Evolutionary conservation across 1,139 yeast genomes (phyloP).

Genomic region (Sugiyamaella castrensis): DNA sequence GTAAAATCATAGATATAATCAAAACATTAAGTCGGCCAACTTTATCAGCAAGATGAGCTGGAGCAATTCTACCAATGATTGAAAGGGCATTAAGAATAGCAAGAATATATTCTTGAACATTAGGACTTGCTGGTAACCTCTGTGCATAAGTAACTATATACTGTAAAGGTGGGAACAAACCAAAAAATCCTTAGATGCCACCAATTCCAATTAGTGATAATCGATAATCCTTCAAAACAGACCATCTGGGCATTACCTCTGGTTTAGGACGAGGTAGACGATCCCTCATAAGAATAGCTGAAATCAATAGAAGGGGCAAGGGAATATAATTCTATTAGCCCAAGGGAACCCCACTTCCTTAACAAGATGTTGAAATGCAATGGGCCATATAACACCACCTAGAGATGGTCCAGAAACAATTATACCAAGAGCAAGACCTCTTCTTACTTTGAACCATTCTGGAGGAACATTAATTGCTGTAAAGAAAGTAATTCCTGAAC

Average conservation of each 20-base stretch:
- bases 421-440: conserved; percentile 56
- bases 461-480: conserved; percentile 29
- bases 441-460: conserved; percentile 53
- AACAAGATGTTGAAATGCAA: conserved; percentile 30
- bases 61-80: conserved; percentile 47
- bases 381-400: conserved; percentile 38
- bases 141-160: conserved; percentile 30
- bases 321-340: conserved; percentile 33
- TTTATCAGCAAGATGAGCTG: conserved; percentile 46
- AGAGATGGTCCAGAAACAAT: conserved; percentile 58
- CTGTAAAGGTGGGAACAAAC: conserved; percentile 35
- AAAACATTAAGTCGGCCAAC: conserved; percentile 47
- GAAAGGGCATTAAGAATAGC: conserved; percentile 51
- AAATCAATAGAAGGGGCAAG: conserved; percentile 20
- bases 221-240: conserved; percentile 29
- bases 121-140: conserved; percentile 23
- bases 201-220: conserved; percentile 33
- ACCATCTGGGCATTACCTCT: conserved; percentile 30
- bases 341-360: conserved; percentile 35
- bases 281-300: conserved; percentile 33
- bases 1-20: conserved; percentile 33
- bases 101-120: conserved; percentile 35
- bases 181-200: conserved; percentile 32
- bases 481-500: conserved; percentile 43
- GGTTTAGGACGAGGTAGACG: conserved; percentile 42